Percentiles rank a stretch among this genome's conserved stretches.
These are phyloP conservation scores for Stagonosporopsis cucurbitacearum DNA, from an alignment of 2,329 filamentous ascomycete genomes.

Conservation along the genomic window DNA sequence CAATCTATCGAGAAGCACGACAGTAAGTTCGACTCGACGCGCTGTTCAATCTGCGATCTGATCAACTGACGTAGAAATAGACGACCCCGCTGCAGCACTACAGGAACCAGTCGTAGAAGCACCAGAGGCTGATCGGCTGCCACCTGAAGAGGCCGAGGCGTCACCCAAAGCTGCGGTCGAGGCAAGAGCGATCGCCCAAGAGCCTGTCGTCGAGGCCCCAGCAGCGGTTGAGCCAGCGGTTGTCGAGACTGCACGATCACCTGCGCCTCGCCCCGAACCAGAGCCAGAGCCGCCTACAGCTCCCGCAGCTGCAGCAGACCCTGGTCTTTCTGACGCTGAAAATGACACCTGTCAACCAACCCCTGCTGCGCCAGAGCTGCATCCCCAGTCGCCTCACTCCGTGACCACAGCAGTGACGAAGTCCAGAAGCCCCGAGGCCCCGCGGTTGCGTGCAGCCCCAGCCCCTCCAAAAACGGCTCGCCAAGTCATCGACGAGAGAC, in stretches of 20 bases:
- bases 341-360: slow-evolving; percentile 25
- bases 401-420: slow-evolving; percentile 28
- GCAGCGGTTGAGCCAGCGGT: slow-evolving; percentile 16
- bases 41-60: not conserved
- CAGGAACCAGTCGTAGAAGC: slow-evolving; percentile 12
- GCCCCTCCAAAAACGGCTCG: slow-evolving; percentile 30
- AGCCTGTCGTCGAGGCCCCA: slow-evolving; percentile 8
- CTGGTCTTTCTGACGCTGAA: slow-evolving; percentile 15
- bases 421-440: slow-evolving; percentile 25
- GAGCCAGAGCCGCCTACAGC: slow-evolving; percentile 19
- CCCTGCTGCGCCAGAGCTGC: slow-evolving; percentile 24
- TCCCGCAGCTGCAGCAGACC: slow-evolving; percentile 15
- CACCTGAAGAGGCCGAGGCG: slow-evolving; percentile 1
- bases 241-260: slow-evolving; percentile 15
- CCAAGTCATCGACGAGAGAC: slow-evolving; percentile 40
- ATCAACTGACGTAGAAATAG: slow-evolving; percentile 5
- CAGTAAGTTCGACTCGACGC: not conserved
- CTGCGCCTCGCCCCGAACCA: slow-evolving; percentile 18
- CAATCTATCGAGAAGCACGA: slow-evolving; percentile 5
- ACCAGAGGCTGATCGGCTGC: slow-evolving; percentile 6
- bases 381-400: slow-evolving; percentile 30
- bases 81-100: slow-evolving; percentile 8
- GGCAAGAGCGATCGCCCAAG: slow-evolving; percentile 17
- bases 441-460: slow-evolving; percentile 36
- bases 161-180: slow-evolving; percentile 14